These are phyloP conservation scores for Pythium aristosporum DNA, from an alignment of 352 stramenopile species.

Conservation along the genomic window DNA sequence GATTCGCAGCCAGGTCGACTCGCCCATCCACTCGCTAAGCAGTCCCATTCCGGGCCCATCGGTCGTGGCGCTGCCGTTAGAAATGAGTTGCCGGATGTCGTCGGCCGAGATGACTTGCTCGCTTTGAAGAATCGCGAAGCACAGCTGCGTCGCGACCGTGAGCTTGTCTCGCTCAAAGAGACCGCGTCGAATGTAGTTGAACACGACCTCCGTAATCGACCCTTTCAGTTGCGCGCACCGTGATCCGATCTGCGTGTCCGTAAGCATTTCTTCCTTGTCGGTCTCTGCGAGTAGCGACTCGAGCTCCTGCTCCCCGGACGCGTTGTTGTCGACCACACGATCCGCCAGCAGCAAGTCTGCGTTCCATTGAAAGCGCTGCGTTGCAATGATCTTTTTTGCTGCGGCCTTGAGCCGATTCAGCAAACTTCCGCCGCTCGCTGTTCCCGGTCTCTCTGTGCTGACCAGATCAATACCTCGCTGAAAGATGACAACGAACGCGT, in stretches of 20 bases:
- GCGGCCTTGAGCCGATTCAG: conserved; percentile 73
- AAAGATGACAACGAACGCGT: conserved; percentile 95
- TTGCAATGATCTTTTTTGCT: conserved; percentile 82
- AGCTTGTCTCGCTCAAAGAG: conserved; percentile 95
- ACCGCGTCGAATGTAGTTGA: conserved; percentile 94
- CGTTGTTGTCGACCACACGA: conserved; percentile 52
- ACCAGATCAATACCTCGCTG: conserved; percentile 93
- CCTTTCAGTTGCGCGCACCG: conserved; percentile 57
- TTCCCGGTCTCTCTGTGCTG: conserved; percentile 38
- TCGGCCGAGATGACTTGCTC: conserved; percentile 56
- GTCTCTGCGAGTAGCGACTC: conserved; percentile 61
- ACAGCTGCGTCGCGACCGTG: conserved; percentile 90
- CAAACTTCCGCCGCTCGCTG: conserved; percentile 33
- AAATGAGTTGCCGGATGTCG: conserved; percentile 83
- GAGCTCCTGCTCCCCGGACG: conserved; percentile 50
- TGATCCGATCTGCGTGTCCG: conserved; percentile 44
- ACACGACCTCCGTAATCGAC: conserved; percentile 87
- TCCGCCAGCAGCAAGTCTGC: conserved; percentile 77
- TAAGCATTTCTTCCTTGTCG: conserved; percentile 63
- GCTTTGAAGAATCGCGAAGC: conserved; percentile 88
- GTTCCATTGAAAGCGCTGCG: conserved; percentile 87
- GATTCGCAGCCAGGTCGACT: conserved; percentile 86
- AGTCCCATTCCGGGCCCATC: conserved; percentile 79
- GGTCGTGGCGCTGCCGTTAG: conserved; percentile 33
- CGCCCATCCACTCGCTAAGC: conserved; percentile 91